Conservation (phyloP, 75 land plant species). For the Isoetes taiwanensis region DNA sequence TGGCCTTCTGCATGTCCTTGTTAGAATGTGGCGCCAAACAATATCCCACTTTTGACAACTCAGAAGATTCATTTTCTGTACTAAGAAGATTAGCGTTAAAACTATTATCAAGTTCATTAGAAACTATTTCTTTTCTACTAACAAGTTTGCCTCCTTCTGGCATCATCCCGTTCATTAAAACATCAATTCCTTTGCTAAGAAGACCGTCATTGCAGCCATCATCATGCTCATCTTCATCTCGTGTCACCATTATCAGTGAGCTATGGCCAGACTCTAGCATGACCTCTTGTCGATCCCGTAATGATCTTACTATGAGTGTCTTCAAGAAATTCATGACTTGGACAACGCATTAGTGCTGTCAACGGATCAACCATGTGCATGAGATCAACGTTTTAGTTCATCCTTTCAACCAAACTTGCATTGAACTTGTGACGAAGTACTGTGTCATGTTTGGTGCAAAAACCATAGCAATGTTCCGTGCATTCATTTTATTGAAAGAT, state of each 20-base stretch:
- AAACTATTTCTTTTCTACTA: too few species aligned
- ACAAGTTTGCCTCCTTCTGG: too few species aligned
- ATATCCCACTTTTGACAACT: too few species aligned
- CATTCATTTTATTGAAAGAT: constrained; percentile 73
- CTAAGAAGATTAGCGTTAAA: too few species aligned
- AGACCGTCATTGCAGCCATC: too few species aligned
- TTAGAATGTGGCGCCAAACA: too few species aligned
- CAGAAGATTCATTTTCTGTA: too few species aligned
- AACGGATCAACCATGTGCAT: constrained; percentile 17
- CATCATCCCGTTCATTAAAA: too few species aligned
- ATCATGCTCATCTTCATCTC: constrained; percentile 8
- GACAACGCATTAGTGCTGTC: constrained; percentile 22
- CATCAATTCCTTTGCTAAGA: too few species aligned
- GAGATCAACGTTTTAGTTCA: neutral
- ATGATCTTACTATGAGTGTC: neutral
- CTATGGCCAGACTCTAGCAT: constrained; percentile 15
- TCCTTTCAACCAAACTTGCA: neutral
- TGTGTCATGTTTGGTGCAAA: constrained; percentile 99
- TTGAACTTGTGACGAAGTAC: too few species aligned
- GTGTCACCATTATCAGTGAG: constrained; percentile 21
- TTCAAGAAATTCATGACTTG: constrained; percentile 44
- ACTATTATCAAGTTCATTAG: too few species aligned
- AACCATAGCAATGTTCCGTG: constrained; percentile 90
- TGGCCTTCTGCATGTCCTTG: too few species aligned
- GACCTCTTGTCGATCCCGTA: constrained; percentile 12